Base-by-base conservation (phyloP, 768 basidiomycete species). In the Tylopilus rubrobrunneus region DNA sequence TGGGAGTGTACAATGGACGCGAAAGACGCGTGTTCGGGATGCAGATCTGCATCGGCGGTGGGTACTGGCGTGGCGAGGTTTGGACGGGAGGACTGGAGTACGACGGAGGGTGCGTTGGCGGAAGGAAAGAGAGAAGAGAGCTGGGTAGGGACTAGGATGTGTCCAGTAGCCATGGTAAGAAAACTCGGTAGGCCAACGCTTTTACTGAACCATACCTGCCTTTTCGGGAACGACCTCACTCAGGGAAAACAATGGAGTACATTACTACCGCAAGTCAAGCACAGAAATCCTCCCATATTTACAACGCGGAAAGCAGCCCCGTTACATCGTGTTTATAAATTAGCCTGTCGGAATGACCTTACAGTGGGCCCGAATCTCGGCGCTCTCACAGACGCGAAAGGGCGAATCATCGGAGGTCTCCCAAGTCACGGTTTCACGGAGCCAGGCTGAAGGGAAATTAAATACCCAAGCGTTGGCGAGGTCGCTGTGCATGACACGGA, bases 11-110 rank as follows among this genome's bases (percentile, higher is more conserved):
- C 74, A 49, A 84, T 59, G 19, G 79, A 77, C 31, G 86, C 78
- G 65, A 78, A 80, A 12, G 79, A 78, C 44, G 92, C 90, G 75
- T 94, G 92, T 68, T 92, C 88, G 11, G 77, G 69, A 43, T 82
- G 83, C 8, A 78, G 71, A 64, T 75, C 74, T 11, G 55, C 65
- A 37, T 71, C 71, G 6, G 68, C 68, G 1, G 72, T 65, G n/a
- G 70, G 62, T 31, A 77, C 61, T 19, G 80, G 75, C 33, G 83
- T 63, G 39, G 82, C 78, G 4, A 76, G 60, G 52, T 82, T 78
- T 56, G 78, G 78, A 53, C 81, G 82, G 49, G 77, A 71, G 7
- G 89, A 87, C 58, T 80, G 80, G 23, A 90, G 70, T 8, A 79
- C 72, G 48, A 83, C 68, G 0, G 78, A 76, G 9, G 76, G 73